Base-by-base conservation (phyloP, 495 filamentous ascomycete genomes). In the Talaromyces thailandensis region DNA sequence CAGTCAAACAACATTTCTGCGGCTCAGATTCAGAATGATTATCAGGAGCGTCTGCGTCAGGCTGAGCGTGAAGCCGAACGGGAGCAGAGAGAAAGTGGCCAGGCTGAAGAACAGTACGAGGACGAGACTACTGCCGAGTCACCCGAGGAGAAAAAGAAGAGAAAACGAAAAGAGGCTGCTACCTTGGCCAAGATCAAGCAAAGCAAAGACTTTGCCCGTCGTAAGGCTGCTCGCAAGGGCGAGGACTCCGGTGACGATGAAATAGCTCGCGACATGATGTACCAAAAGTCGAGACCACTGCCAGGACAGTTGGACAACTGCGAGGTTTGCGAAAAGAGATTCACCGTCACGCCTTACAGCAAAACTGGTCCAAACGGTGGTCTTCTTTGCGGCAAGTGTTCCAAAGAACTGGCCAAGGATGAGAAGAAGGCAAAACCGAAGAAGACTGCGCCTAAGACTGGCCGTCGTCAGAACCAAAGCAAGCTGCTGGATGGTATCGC, bases 271-370 rank as follows among this genome's bases (percentile, higher is more conserved):
- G 79, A 86, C 28, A 81, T 87, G 52, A 77, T 87, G 70, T 76
- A 87, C 62, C 78, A 86, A 62, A 86, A 84, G 64, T 67, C 79
- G 31, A 80, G 80, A n/a, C 88, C 87, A 43, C 68, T 86, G 16
- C 90, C 94, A 0, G 93, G 91, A 2, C 94, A 98, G 72, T 82
- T 91, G 63, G 90, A 87, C 28, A 93, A 96, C 66, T 98, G 94
- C 66, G 91, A 90, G 52, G 74, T 83, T 6, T 98, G 94, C 69
- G 80, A 84, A 24, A 93, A 91, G 67, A 86, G 94, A 25, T 98
- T 98, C 69, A 96, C 92, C 0, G 94, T 98, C 28, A 97, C 94
- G 0, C 76, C 92, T 1, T 98, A 98, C 70, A 89, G 86, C 65
- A 89, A 90, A 66, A 81, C 85, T n/a, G 89, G 88, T 14, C 88